A percentile compares a stretch with the other conserved stretches of the same genome.
Conservation (phyloP, 441 rosid genomes). For the Adansonia madagascariensis region DNA sequence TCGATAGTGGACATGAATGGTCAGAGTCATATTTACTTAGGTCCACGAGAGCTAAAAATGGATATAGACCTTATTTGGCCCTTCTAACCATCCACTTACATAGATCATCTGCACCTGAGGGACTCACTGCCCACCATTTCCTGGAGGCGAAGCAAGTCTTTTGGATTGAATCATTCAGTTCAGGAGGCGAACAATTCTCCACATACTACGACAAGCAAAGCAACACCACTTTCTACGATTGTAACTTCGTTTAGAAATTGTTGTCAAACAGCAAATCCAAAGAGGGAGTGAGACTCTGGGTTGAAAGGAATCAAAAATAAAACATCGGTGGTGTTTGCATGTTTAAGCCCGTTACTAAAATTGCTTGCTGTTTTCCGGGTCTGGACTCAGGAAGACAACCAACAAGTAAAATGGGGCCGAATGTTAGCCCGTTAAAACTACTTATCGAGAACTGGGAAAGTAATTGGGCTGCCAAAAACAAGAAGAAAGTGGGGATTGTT, state of each 20-base stretch:
- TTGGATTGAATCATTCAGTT: slow-evolving; percentile 76
- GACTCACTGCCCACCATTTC: slow-evolving; percentile 80
- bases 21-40: slow-evolving; percentile 89
- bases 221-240: not conserved
- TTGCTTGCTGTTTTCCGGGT: not conserved
- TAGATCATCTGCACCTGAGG: slow-evolving; percentile 81
- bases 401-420: not conserved
- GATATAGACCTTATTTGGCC: slow-evolving; percentile 91
- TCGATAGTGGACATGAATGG: slow-evolving; percentile 84
- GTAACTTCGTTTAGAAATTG: not conserved
- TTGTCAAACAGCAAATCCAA: not conserved
- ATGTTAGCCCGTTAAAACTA: not conserved
- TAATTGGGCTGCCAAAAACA: no score
- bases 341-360: not conserved
- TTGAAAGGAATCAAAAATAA: not conserved
- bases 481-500: not conserved
- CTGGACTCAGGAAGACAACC: not conserved
- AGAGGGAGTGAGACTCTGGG: no score
- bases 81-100: slow-evolving; percentile 92
- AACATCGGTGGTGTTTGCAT: not conserved
- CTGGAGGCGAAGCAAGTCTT: slow-evolving; percentile 74
- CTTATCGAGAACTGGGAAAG: not conserved
- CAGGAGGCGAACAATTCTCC: slow-evolving; percentile 45
- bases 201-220: not conserved
- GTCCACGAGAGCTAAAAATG: slow-evolving; percentile 91